Evolutionary conservation across 257 asterid species (phyloP).

Genomic region (Salvia miltiorrhiza): DNA sequence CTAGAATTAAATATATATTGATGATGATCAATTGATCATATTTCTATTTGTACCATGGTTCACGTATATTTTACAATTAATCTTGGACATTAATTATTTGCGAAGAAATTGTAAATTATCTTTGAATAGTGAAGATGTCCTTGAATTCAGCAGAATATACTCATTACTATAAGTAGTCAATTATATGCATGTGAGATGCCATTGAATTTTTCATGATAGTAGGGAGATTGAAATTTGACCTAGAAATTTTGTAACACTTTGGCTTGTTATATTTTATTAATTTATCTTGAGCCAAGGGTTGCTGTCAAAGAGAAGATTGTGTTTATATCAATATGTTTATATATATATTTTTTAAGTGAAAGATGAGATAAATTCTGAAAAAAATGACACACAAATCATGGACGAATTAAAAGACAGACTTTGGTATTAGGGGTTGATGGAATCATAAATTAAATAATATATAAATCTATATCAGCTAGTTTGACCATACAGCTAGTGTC

Average conservation of each 20-base stretch:
- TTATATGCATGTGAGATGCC: constrained; percentile 12
- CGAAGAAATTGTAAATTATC: constrained; percentile 7
- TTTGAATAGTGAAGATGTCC: constrained; percentile 3
- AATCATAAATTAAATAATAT: no score
- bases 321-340: neutral
- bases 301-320: neutral
- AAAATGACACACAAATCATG: no score
- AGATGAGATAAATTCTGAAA: no score
- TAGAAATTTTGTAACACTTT: neutral
- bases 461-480: neutral
- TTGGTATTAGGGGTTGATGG: neutral
- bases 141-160: constrained; percentile 1
- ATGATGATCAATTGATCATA: no score
- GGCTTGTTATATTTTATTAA: neutral
- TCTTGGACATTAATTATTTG: constrained; percentile 13
- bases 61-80: neutral
- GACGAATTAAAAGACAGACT: no score
- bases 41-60: no score
- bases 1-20: no score
- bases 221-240: neutral
- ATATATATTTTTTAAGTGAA: no score
- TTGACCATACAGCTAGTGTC: constrained; percentile 18
- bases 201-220: neutral
- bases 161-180: constrained; percentile 11
- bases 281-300: neutral